A percentile compares a stretch with the other conserved stretches of the same genome.
phyloP scores from a whole-genome alignment of 2,329 filamentous ascomycete genomes.

The Calonectria multiphialidica region DNA sequence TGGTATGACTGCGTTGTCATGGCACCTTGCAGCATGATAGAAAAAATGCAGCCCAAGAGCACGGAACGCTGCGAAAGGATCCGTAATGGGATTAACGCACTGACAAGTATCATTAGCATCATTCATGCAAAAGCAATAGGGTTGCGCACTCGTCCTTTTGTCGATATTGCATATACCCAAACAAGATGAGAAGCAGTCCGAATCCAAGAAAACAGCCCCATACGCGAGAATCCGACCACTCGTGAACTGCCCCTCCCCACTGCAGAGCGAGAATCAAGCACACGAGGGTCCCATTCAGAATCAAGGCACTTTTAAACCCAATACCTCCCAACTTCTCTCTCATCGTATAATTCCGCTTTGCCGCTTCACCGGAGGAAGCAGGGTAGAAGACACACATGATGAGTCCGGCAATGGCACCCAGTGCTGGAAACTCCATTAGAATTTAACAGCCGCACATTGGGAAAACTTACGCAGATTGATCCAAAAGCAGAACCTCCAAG shows the following conservation, averaged over 20 bases:
- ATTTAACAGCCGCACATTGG: neutral
- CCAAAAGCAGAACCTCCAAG: conserved; percentile 41
- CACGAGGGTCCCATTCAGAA: conserved; percentile 23
- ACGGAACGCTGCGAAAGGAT: conserved; percentile 34
- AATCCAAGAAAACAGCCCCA: conserved; percentile 39
- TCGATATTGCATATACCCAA: conserved; percentile 24
- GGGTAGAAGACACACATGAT: conserved; percentile 30
- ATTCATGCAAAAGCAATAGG: rapidly evolving
- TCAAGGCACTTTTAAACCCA: conserved; percentile 28
- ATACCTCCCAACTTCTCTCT: conserved; percentile 23
- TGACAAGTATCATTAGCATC: neutral
- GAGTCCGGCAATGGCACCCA: conserved; percentile 23
- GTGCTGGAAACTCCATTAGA: conserved; percentile 8
- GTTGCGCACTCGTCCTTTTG: conserved; percentile 29
- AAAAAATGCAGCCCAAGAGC: conserved; percentile 29
- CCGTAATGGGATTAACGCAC: conserved; percentile 29
- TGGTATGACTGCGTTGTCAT: conserved; percentile 38
- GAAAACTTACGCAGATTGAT: conserved; percentile 34
- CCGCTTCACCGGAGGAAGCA: conserved; percentile 18
- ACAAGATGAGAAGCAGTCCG: conserved; percentile 27
- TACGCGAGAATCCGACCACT: conserved; percentile 38
- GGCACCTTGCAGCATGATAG: conserved; percentile 33
- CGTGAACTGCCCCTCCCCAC: conserved; percentile 37
- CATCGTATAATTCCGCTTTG: neutral
- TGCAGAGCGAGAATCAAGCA: conserved; percentile 40